Percentiles rank a stretch among this genome's conserved stretches.
These are phyloP conservation scores for Ogataea hybrid DNA, from an alignment of 1,139 yeast species.

Conservation along the genomic window DNA sequence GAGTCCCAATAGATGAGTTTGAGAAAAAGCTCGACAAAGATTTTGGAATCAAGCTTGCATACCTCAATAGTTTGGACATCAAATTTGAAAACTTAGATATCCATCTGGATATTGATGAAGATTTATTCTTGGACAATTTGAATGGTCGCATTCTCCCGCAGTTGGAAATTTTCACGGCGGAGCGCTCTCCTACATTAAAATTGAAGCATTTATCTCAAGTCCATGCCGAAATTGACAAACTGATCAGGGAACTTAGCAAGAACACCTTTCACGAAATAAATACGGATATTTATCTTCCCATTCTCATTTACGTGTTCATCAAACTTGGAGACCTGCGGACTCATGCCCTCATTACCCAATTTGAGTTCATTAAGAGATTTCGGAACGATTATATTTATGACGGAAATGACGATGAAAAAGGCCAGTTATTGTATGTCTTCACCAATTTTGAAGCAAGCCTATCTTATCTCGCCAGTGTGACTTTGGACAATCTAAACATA, in stretches of 20 bases:
- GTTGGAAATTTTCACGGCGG: slow-evolving; percentile 33
- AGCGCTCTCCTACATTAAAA: slow-evolving; percentile 40
- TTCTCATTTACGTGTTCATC: slow-evolving; percentile 49
- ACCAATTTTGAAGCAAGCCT: slow-evolving; percentile 67
- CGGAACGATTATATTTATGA: slow-evolving; percentile 42
- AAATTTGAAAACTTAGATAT: slow-evolving; percentile 28
- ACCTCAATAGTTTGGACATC: slow-evolving; percentile 25
- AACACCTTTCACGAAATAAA: slow-evolving; percentile 22
- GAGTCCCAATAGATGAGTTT: slow-evolving; percentile 28
- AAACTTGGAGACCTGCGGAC: slow-evolving; percentile 39
- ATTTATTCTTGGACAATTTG: slow-evolving; percentile 20
- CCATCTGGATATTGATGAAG: slow-evolving; percentile 26
- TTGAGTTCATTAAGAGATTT: slow-evolving; percentile 54
- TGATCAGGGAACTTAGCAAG: slow-evolving; percentile 34
- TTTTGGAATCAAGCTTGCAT: slow-evolving; percentile 27
- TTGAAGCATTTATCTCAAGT: slow-evolving; percentile 38
- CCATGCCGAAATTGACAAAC: slow-evolving; percentile 33
- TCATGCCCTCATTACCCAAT: slow-evolving; percentile 46
- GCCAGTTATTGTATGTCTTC: slow-evolving; percentile 55
- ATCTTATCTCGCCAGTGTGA: slow-evolving; percentile 48
- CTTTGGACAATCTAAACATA: slow-evolving; percentile 39
- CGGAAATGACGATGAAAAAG: slow-evolving; percentile 33
- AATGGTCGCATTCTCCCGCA: slow-evolving; percentile 26
- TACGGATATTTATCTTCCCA: slow-evolving; percentile 56
- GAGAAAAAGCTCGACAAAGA: slow-evolving; percentile 26